phyloP scores from a whole-genome alignment of 805 yeast species.

The Lipomyces mesembrius region DNA sequence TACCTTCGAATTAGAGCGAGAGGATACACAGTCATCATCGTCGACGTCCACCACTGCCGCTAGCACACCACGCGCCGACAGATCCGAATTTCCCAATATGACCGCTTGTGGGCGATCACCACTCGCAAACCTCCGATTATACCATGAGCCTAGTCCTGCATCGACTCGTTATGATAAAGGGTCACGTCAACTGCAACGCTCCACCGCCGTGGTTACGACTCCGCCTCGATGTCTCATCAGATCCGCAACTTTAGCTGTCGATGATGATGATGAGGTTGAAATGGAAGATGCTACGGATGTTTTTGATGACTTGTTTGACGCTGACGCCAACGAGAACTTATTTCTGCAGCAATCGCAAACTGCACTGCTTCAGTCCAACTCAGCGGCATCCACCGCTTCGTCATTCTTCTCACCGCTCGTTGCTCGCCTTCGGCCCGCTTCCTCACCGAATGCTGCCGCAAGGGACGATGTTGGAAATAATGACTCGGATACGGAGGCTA shows the following conservation, averaged over 20 bases:
- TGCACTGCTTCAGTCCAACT: background rate
- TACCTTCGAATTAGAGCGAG: conserved; percentile 30
- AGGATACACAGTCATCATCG: conserved; percentile 10
- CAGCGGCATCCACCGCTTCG: background rate
- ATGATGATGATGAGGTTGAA: conserved; percentile 34
- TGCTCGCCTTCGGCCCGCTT: conserved; percentile 7
- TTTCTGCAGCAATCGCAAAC: background rate
- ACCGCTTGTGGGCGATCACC: conserved; percentile 4
- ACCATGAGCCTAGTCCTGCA: background rate
- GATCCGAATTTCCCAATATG: background rate
- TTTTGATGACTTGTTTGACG: conserved; percentile 32
- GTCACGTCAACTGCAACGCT: background rate
- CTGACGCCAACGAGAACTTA: conserved; percentile 1
- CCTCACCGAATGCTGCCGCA: conserved; percentile 1
- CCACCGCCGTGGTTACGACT: background rate
- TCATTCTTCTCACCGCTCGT: conserved; percentile 16
- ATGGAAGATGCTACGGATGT: conserved; percentile 40
- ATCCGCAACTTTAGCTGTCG: background rate
- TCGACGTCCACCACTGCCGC: background rate
- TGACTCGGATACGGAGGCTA: conserved; percentile 27
- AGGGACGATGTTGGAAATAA: conserved; percentile 18
- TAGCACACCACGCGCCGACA: background rate
- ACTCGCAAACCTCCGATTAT: background rate
- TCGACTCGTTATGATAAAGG: background rate
- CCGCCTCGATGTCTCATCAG: conserved; percentile 1